Base-by-base conservation (phyloP, 2,329 filamentous ascomycete genomes). In the Thelonectria blattea region DNA sequence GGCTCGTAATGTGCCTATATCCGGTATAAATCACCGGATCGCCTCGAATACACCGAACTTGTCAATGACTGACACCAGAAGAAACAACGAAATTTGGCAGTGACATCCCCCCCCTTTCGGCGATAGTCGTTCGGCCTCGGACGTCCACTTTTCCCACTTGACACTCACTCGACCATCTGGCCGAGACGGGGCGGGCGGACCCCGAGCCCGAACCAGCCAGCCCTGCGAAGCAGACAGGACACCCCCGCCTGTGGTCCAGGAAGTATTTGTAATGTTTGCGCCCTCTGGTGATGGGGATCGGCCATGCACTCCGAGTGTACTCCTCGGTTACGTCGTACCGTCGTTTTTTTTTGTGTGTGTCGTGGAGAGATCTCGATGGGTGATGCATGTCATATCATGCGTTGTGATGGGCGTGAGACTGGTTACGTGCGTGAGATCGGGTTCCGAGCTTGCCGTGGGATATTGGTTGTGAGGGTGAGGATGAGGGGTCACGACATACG, bases 91-190 rank as follows among this genome's bases (percentile, higher is more conserved):
- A 24, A 30, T 30, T 30, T 30, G 2, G 27, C 27, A 37, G 34
- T 46, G 42, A 46, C 22, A 17, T 27, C 6, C 20, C 27, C 45
- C n/a, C 45, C 15, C 11, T 27, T 58, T 58, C 56, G 56, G 56
- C 30, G 56, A 52, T 58, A 58, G 42, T 27, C n/a, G 18, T 45
- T 52, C 49, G 49, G 56, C 34, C 42, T 58, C 56, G 34, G 34
- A 45, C 9, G 45, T 24, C 8, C 27, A 14, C 32, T 47, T 14
- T 49, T 42, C 37, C 45, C 46, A 15, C n/a, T n/a, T n/a, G n/a
- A n/a, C n/a, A n/a, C n/a, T n/a, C n/a, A n/a, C n/a, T n/a, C n/a
- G n/a, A n/a, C 8, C 12, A 14, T n/a, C 22, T 47, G 20, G 18
- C 42, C 20, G 42, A 46, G 34, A 22, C 18, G 42, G 42, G 42